These are phyloP conservation scores for Plasmodium fragile DNA, from an alignment of 169 alveolate species.

Conservation along the genomic window DNA sequence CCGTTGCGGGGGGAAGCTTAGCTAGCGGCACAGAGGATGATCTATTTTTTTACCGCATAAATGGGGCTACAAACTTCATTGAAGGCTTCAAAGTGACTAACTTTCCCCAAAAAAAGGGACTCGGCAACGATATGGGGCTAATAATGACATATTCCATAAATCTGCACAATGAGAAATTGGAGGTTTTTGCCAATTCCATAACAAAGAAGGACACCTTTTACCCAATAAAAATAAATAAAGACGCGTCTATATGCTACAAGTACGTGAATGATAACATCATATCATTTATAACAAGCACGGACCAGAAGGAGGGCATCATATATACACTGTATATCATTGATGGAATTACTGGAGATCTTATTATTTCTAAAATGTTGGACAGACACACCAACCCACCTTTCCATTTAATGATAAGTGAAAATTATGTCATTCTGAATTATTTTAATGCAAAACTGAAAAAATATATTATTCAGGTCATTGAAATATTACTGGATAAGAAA, in stretches of 20 bases:
- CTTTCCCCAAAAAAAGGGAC: neutral
- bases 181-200: constrained; percentile 36
- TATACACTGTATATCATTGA: constrained; percentile 56
- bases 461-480: constrained; percentile 41
- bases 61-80: constrained; percentile 7
- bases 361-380: constrained; percentile 45
- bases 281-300: constrained; percentile 37
- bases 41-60: constrained; percentile 43
- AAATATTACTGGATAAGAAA: constrained; percentile 49
- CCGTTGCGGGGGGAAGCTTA: neutral
- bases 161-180: constrained; percentile 30
- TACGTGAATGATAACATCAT: constrained; percentile 66
- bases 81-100: constrained; percentile 37
- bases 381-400: constrained; percentile 50
- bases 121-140: neutral
- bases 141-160: constrained; percentile 52
- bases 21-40: neutral
- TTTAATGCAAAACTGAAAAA: constrained; percentile 44
- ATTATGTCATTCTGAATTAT: constrained; percentile 32
- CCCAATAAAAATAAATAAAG: constrained; percentile 71
- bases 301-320: neutral
- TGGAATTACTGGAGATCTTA: constrained; percentile 54
- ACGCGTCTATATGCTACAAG: constrained; percentile 73
- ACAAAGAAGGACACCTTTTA: constrained; percentile 66
- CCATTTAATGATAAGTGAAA: constrained; percentile 66